Base-by-base conservation (phyloP, 768 basidiomycete species). In the Mycena venus region DNA sequence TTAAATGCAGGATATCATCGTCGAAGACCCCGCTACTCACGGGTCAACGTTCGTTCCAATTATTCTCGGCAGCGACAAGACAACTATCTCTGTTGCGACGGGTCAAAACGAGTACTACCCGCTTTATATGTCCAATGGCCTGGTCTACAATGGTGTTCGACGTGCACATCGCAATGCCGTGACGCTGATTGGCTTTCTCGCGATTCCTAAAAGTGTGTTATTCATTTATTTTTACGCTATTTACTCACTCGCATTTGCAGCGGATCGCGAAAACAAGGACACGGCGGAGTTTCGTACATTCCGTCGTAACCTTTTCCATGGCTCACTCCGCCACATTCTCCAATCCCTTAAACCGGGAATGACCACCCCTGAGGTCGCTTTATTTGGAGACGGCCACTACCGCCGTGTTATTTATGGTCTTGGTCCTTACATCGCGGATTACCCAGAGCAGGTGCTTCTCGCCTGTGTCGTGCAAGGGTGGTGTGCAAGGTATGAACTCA, bases 401-500 rank as follows among this genome's bases (percentile, higher is more conserved):
- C n/a, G n/a, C n/a, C n/a, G n/a, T n/a, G n/a, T n/a, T n/a, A n/a
- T n/a, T n/a, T n/a, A n/a, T n/a, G n/a, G n/a, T n/a, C n/a, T n/a
- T n/a, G n/a, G n/a, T n/a, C n/a, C n/a, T n/a, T n/a, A n/a, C n/a
- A n/a, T n/a, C n/a, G n/a, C n/a, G n/a, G n/a, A n/a, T n/a, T n/a
- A n/a, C n/a, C n/a, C n/a, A n/a, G n/a, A n/a, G n/a, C n/a, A n/a
- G n/a, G n/a, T n/a, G n/a, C n/a, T n/a, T n/a, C n/a, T n/a, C n/a
- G n/a, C 82, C 4, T 79, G 83, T 42, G 75, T 84, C 49, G 79
- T 86, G 1, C 82, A 83, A 64, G 79, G 78, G 2, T 86, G 85
- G 85, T 87, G 86, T 71, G 63, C 82, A 27, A 75, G 75, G 85
- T 85, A 76, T n/a, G n/a, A n/a, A n/a, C n/a, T n/a, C n/a, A n/a